These are phyloP conservation scores for Syncephalastrum racemosum DNA, from an alignment of 371 early-diverging fungal species.

Conservation along the genomic window DNA sequence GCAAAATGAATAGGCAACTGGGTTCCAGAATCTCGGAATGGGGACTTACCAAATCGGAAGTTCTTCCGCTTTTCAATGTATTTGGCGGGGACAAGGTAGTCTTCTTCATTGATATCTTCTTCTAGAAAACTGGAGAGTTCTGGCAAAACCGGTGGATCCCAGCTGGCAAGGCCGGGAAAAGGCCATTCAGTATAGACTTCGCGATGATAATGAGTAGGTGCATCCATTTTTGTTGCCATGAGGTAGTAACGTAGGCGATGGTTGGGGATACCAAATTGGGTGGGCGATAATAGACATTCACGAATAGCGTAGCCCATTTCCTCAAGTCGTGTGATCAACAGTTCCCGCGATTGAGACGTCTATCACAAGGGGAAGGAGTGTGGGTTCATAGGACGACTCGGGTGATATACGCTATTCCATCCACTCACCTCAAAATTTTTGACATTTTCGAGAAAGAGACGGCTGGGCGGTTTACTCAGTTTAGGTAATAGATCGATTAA, in stretches of 20 bases:
- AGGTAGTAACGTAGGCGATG: slow-evolving; percentile 69
- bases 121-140: slow-evolving; percentile 43
- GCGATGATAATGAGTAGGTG: neutral
- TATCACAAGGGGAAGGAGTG: slow-evolving; percentile 5
- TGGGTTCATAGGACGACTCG: neutral
- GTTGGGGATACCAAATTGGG: slow-evolving; percentile 72
- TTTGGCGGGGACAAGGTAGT: slow-evolving; percentile 57
- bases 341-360: slow-evolving; percentile 60
- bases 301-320: slow-evolving; percentile 62
- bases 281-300: slow-evolving; percentile 66
- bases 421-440: slow-evolving; percentile 70
- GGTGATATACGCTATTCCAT: neutral
- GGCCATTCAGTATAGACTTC: slow-evolving; percentile 54
- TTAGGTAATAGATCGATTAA: slow-evolving; percentile 58
- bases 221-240: slow-evolving; percentile 41
- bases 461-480: slow-evolving; percentile 48
- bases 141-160: slow-evolving; percentile 23
- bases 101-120: slow-evolving; percentile 29
- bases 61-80: slow-evolving; percentile 64
- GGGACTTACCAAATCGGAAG: slow-evolving; percentile 64
- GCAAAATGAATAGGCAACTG: neutral
- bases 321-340: slow-evolving; percentile 56
- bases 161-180: slow-evolving; percentile 32
- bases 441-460: slow-evolving; percentile 74
- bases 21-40: slow-evolving; percentile 2